phyloP scores from a whole-genome alignment of 176 grass and related monocot species.

The Pontederia crassipes region DNA sequence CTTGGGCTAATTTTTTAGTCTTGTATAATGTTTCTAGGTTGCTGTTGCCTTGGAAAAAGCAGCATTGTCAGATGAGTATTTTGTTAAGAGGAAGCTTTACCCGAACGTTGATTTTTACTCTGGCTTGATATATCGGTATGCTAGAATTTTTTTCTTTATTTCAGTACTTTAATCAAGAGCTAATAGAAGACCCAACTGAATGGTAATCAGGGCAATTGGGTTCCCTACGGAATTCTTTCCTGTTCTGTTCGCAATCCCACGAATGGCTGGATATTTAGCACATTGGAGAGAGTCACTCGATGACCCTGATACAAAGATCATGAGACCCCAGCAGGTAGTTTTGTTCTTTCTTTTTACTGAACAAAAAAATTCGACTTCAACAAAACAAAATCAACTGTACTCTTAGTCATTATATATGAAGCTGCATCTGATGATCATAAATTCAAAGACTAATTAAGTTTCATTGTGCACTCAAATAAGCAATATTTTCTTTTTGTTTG shows the following conservation, averaged over 20 bases:
- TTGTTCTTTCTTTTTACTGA: too few species aligned
- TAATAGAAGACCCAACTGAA: slow-evolving; percentile 9
- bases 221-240: slow-evolving; percentile 95
- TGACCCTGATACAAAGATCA: slow-evolving; percentile 95
- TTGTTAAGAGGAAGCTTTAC: slow-evolving; percentile 94
- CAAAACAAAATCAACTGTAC: neutral
- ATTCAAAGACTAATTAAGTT: neutral
- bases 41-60: slow-evolving; percentile 94
- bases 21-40: slow-evolving; percentile 35
- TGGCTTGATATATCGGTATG: slow-evolving; percentile 88
- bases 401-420: neutral
- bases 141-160: too few species aligned
- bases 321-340: slow-evolving; percentile 87
- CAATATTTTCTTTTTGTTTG: neutral
- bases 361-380: neutral
- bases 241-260: slow-evolving; percentile 82
- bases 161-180: neutral
- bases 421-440: too few species aligned
- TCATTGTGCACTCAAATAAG: neutral
- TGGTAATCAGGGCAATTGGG: slow-evolving; percentile 70
- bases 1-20: too few species aligned
- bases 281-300: slow-evolving; percentile 97
- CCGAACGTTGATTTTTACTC: slow-evolving; percentile 99
- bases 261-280: slow-evolving; percentile 93
- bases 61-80: slow-evolving; percentile 88